Evolutionary conservation across 1,139 yeast genomes (phyloP).

Genomic region (Candida mesenterica): DNA sequence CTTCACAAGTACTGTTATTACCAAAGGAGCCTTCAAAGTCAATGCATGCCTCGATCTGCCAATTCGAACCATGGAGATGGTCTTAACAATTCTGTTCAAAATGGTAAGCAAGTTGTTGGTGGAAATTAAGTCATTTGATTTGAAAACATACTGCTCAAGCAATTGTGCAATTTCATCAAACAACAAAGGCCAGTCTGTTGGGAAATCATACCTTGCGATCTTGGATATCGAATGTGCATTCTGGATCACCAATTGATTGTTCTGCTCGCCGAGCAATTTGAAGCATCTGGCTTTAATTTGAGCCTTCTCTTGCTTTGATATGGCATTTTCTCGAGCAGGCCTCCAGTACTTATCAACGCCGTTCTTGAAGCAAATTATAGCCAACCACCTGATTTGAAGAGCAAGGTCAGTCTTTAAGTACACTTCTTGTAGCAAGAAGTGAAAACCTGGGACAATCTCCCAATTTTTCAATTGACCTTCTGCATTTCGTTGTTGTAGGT

Average conservation of each 20-base stretch:
- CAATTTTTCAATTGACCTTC: slow-evolving; percentile 67
- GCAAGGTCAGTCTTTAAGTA: slow-evolving; percentile 60
- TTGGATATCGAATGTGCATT: slow-evolving; percentile 80
- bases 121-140: slow-evolving; percentile 47
- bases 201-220: slow-evolving; percentile 82
- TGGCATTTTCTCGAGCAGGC: slow-evolving; percentile 54
- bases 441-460: slow-evolving; percentile 65
- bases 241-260: slow-evolving; percentile 72
- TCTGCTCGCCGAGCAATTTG: slow-evolving; percentile 61
- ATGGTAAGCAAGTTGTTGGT: slow-evolving; percentile 64
- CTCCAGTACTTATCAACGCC: slow-evolving; percentile 87
- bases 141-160: slow-evolving; percentile 46
- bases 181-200: slow-evolving; percentile 78
- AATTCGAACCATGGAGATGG: slow-evolving; percentile 69
- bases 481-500: slow-evolving; percentile 53
- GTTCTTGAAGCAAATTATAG: slow-evolving; percentile 84
- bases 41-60: slow-evolving; percentile 81
- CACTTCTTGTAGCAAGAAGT: slow-evolving; percentile 55
- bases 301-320: slow-evolving; percentile 65
- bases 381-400: slow-evolving; percentile 76
- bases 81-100: slow-evolving; percentile 74
- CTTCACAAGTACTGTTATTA: slow-evolving; percentile 58
- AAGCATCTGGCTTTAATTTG: slow-evolving; percentile 62
- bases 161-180: slow-evolving; percentile 56
- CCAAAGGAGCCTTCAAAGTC: slow-evolving; percentile 65